These are phyloP conservation scores for Saposhnikovia divaricata DNA, from an alignment of 129 eudicot species.

Conservation along the genomic window DNA sequence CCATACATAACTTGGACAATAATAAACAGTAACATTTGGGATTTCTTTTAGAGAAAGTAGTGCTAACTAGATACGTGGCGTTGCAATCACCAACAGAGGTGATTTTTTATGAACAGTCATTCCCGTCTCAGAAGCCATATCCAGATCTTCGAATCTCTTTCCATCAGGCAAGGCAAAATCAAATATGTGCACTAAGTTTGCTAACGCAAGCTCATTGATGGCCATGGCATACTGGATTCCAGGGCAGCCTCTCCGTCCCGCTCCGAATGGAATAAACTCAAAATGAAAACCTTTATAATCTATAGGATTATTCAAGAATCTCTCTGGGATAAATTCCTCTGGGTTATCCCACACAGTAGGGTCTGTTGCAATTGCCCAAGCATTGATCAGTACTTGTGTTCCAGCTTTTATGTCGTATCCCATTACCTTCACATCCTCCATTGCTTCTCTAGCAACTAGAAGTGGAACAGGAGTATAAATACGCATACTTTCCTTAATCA, in stretches of 20 bases:
- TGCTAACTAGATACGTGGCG: too few relatives aligned
- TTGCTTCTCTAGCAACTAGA: too few relatives aligned
- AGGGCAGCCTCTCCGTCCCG: background rate
- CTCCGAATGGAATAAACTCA: background rate
- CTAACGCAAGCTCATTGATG: constrained; percentile 13
- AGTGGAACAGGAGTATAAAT: background rate
- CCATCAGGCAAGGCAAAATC: too few relatives aligned
- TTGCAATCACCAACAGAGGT: too few relatives aligned
- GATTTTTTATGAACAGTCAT: too few relatives aligned
- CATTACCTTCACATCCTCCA: too few relatives aligned
- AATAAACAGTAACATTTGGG: background rate
- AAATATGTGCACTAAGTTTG: constrained; percentile 15
- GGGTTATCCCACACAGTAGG: background rate
- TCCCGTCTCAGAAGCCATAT: too few relatives aligned
- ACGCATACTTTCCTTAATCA: background rate
- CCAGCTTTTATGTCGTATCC: background rate
- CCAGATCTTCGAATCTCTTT: too few relatives aligned
- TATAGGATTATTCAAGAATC: background rate
- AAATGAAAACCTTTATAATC: background rate
- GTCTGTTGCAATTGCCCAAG: background rate
- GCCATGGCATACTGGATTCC: background rate
- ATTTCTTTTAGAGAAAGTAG: too few relatives aligned
- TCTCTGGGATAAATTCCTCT: background rate
- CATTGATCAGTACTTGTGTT: background rate
- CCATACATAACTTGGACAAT: background rate